Evolutionary conservation across 164 flowering plant species (phyloP).

Genomic region (Tetrastigma voinierianum): DNA sequence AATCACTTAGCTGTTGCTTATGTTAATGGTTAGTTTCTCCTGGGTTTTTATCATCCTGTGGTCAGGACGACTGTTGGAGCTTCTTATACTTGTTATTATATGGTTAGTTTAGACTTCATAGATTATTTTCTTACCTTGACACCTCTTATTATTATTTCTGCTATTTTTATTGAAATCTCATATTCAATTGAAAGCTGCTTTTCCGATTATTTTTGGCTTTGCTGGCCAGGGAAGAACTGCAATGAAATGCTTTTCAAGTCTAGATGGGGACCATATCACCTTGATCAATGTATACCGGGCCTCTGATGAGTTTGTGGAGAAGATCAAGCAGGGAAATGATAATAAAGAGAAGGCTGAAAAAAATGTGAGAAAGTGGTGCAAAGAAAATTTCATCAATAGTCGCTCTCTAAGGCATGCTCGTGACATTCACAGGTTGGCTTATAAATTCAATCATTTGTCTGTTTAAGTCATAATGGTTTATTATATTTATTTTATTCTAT

Average conservation of each 20-base stretch:
- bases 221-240: slow-evolving; percentile 63
- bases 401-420: slow-evolving; percentile 87
- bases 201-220: neutral
- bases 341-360: slow-evolving; percentile 61
- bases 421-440: slow-evolving; percentile 77
- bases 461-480: too few relatives aligned
- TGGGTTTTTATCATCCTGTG: neutral
- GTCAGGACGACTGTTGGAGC: neutral
- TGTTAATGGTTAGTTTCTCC: neutral
- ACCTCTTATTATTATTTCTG: neutral
- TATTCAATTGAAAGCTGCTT: neutral
- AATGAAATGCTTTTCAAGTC: slow-evolving; percentile 64
- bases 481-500: neutral
- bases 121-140: neutral
- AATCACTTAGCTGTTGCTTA: neutral
- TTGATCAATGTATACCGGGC: slow-evolving; percentile 76
- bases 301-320: slow-evolving; percentile 64
- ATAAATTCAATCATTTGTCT: too few relatives aligned
- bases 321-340: slow-evolving; percentile 33
- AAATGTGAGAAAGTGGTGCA: slow-evolving; percentile 81
- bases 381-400: slow-evolving; percentile 74
- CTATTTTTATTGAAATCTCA: neutral
- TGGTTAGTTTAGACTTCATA: neutral
- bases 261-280: too few relatives aligned
- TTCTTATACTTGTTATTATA: neutral